Evolutionary conservation across 768 basidiomycete species (phyloP).

Genomic region (Naganishia friedmannii): DNA sequence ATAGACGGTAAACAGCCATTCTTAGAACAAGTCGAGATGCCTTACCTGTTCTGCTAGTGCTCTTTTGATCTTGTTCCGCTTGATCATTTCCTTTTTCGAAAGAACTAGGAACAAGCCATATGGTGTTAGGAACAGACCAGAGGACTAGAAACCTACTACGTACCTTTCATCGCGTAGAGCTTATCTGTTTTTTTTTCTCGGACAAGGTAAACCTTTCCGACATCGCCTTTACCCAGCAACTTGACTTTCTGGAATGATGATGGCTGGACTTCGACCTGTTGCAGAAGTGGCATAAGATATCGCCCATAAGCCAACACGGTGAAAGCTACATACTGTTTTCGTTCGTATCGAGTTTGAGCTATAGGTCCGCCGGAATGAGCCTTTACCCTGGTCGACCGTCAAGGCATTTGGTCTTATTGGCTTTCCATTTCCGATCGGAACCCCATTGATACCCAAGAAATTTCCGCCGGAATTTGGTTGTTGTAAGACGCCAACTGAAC

Average conservation of each 20-base stretch:
- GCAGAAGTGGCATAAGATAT: not conserved
- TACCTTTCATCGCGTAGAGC: slow-evolving; percentile 99
- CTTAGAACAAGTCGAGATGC: too few species aligned
- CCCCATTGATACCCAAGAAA: slow-evolving; percentile 13
- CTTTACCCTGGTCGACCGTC: slow-evolving; percentile 10
- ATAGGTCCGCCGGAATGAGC: slow-evolving; percentile 84
- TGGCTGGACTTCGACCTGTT: slow-evolving; percentile 86
- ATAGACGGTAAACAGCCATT: not conserved
- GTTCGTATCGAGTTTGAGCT: slow-evolving; percentile 97
- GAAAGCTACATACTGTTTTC: slow-evolving; percentile 62
- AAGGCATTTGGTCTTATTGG: slow-evolving; percentile 11
- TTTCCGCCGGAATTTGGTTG: slow-evolving; percentile 2
- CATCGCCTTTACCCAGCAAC: slow-evolving; percentile 97
- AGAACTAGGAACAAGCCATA: slow-evolving; percentile 63
- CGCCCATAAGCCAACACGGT: not conserved
- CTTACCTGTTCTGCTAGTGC: slow-evolving; percentile 84
- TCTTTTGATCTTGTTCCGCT: slow-evolving; percentile 98
- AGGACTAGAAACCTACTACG: slow-evolving; percentile 38
- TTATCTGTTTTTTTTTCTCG: slow-evolving; percentile 96
- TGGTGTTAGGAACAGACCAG: not conserved
- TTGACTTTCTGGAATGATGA: slow-evolving; percentile 94
- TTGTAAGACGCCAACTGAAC: slow-evolving; percentile 11
- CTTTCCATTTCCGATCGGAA: slow-evolving; percentile 15
- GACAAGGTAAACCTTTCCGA: slow-evolving; percentile 96
- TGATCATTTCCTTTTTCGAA: slow-evolving; percentile 99